Evolutionary conservation across 2,329 filamentous ascomycete genomes (phyloP), one percentile per base, ranked within the genome.

Genomic region (Atkinsonella hypoxylon): DNA sequence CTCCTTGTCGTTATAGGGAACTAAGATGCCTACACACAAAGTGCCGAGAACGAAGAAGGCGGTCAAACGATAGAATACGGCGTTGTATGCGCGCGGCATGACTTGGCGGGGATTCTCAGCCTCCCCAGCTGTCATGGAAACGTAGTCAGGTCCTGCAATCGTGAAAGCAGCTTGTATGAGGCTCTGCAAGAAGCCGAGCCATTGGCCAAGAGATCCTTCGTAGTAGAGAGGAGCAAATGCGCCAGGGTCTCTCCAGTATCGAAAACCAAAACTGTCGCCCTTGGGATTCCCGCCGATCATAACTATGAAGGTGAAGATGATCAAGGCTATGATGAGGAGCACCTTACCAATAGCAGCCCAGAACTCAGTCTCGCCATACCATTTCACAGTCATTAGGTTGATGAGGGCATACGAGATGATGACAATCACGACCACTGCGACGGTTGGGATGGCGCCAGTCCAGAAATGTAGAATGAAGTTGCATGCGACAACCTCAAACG

Each of bases 231-330:
- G 76, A 2, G 77, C 76, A 62, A 91, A 90, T 0, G 86, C 73
- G 1, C 87, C 87, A 0, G 86, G 87, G 0, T 78, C 69, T 3
- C 75, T 70, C 79, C 81, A 85, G 63, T 77, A 81, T 0, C 64
- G 75, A 62, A 91, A 91, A 1, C 87, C 87, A 55, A 87, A 87
- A 0, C 78, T 71, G 57, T 90, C 84, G 38, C 78, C 72, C 1
- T 81, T 63, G 0, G 89, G 89, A 57, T 91, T 93, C 2, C 85
- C 89, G 8, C 88, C 89, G 1, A 93, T 69, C 83, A 93, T 91
- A 56, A 82, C 80, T 56, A 94, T 75, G 60, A 95, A 88, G 2
- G 88, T 91, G 68, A 87, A 90, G 55, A 81, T 59, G 57, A 90
- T 76, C 47, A 91, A 73, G 1, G 79, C 84, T 36, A 89, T 66